Percentiles rank a stretch among this genome's conserved stretches.
Evolutionary conservation across 140 eudicot genomes (phyloP).

Genomic region (Cichorium intybus): DNA sequence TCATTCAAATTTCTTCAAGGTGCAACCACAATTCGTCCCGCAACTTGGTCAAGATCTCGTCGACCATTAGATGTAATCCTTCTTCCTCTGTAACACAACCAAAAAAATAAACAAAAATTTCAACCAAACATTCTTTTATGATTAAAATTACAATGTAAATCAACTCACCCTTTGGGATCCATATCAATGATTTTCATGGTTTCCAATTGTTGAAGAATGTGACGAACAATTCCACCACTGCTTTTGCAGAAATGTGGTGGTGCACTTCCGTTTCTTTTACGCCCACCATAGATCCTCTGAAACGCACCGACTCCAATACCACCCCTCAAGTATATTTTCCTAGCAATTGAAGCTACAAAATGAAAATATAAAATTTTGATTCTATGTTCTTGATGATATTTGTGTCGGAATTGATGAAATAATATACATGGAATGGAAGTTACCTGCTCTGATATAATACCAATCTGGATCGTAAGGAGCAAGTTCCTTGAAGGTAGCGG

Average conservation of each 20-base stretch:
- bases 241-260: slow-evolving; percentile 84
- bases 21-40: slow-evolving; percentile 41
- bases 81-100: slow-evolving; percentile 31
- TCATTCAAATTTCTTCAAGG: slow-evolving; percentile 24
- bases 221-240: slow-evolving; percentile 75
- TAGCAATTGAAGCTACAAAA: slow-evolving; percentile 55
- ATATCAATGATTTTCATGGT: slow-evolving; percentile 59
- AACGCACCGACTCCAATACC: slow-evolving; percentile 47
- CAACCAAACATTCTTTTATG: neutral
- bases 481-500: slow-evolving; percentile 76
- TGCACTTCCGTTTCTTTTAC: slow-evolving; percentile 80
- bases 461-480: slow-evolving; percentile 86
- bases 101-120: neutral
- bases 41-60: slow-evolving; percentile 52
- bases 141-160: neutral
- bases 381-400: neutral
- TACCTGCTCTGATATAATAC: slow-evolving; percentile 84
- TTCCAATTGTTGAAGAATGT: slow-evolving; percentile 78
- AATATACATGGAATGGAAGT: too few relatives aligned
- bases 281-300: slow-evolving; percentile 79
- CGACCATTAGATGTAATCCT: slow-evolving; percentile 44
- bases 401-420: neutral
- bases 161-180: slow-evolving; percentile 68
- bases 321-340: slow-evolving; percentile 39
- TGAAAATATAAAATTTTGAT: neutral